Percentiles rank a stretch among this genome's conserved stretches.
Conservation (phyloP, 2,329 filamentous ascomycete species). For the Coniella vitis region DNA sequence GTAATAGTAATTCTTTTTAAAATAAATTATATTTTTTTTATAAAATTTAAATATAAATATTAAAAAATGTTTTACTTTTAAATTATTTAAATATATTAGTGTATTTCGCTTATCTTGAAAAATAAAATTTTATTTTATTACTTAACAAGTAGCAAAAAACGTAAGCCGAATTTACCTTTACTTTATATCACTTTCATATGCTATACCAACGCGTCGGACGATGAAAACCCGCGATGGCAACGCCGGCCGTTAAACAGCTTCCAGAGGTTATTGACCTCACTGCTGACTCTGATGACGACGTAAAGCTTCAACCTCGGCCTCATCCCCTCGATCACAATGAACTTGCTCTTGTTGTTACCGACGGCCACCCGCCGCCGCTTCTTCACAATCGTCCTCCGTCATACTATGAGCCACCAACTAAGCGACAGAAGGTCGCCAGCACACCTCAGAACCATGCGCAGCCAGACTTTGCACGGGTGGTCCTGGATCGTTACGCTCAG, state of each 20-base stretch:
- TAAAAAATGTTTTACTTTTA: neutral
- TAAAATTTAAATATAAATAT: neutral
- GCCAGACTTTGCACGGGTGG: too few species aligned
- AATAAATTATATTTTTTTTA: neutral
- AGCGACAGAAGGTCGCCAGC: constrained; percentile 5
- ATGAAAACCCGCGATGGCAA: neutral
- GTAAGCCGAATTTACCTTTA: neutral
- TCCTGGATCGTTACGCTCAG: constrained; percentile 1
- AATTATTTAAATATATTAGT: neutral
- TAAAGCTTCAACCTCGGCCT: neutral
- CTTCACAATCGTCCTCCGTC: neutral
- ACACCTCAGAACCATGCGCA: neutral
- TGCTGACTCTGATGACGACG: constrained; percentile 17
- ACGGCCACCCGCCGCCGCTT: neutral
- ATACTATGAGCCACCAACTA: neutral
- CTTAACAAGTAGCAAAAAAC: neutral
- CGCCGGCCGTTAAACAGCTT: neutral
- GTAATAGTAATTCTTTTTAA: neutral
- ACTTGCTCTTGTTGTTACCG: too few species aligned
- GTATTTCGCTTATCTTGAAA: neutral
- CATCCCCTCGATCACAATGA: neutral
- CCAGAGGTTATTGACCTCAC: constrained; percentile 25
- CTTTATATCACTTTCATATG: neutral
- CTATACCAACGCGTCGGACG: neutral
- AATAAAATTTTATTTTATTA: neutral